Evolutionary conservation across 164 flowering plant species (phyloP).

Genomic region (Litsea cubeba): DNA sequence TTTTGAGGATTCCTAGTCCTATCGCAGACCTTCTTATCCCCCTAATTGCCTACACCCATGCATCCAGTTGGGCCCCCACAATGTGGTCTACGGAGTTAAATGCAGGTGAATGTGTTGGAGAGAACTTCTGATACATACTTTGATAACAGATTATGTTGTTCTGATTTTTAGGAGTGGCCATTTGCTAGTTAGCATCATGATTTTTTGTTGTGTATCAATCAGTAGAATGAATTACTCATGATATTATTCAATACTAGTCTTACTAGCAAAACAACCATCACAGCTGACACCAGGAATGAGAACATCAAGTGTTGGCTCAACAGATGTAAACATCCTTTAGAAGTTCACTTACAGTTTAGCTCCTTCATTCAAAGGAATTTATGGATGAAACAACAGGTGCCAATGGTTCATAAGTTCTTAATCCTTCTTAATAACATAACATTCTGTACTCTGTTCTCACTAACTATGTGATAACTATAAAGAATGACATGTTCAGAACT

Average conservation of each 20-base stretch:
- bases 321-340: neutral
- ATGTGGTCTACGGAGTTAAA: too few species aligned
- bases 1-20: too few species aligned
- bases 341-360: neutral
- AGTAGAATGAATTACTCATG: neutral
- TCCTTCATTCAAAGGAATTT: neutral
- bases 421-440: neutral
- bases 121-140: too few species aligned
- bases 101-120: too few species aligned
- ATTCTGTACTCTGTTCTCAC: neutral
- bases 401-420: neutral
- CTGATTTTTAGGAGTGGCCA: neutral
- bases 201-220: too few species aligned
- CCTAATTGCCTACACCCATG: too few species aligned
- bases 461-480: neutral
- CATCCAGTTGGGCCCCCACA: too few species aligned
- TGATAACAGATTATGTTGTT: too few species aligned
- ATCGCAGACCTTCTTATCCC: too few species aligned
- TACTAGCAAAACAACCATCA: neutral
- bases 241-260: neutral
- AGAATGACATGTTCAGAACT: too few species aligned
- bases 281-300: neutral
- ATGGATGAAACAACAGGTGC: neutral
- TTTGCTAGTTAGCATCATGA: neutral
- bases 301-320: neutral